phyloP scores from a whole-genome alignment of 352 stramenopile species.

The Globisporangium paroecandrum region DNA sequence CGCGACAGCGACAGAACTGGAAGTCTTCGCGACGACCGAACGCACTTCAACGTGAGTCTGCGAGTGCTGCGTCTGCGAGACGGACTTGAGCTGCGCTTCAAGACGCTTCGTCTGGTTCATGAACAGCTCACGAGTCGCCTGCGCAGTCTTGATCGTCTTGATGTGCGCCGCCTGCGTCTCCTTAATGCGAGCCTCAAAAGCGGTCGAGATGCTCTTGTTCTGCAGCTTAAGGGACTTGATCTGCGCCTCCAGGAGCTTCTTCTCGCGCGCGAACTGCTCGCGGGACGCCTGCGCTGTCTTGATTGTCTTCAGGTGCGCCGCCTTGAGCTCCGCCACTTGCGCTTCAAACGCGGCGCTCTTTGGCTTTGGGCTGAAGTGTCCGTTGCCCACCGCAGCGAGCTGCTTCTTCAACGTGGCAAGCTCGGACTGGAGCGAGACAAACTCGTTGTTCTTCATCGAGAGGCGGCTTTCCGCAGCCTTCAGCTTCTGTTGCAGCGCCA shows the following conservation, averaged over 20 bases:
- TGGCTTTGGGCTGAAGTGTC: constrained; percentile 22
- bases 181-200: background rate
- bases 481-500: constrained; percentile 35
- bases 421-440: constrained; percentile 17
- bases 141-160: constrained; percentile 9
- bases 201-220: background rate
- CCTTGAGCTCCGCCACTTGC: constrained; percentile 19
- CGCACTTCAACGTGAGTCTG: background rate
- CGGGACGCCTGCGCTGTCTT: background rate
- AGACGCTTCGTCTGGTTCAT: constrained; percentile 3
- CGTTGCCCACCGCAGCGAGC: constrained; percentile 29
- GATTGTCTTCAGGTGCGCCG: constrained; percentile 15
- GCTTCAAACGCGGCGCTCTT: constrained; percentile 26
- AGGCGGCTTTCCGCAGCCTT: constrained; percentile 20
- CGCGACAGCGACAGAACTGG: background rate
- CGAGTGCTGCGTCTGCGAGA: background rate
- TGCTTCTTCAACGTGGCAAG: constrained; percentile 29
- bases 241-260: background rate
- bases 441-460: constrained; percentile 32
- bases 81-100: constrained; percentile 2
- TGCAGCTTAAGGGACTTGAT: background rate
- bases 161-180: background rate
- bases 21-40: background rate
- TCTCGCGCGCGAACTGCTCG: background rate
- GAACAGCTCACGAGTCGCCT: background rate